Base-by-base conservation (phyloP, 768 basidiomycete species). In the Tephrocybe sp. region DNA sequence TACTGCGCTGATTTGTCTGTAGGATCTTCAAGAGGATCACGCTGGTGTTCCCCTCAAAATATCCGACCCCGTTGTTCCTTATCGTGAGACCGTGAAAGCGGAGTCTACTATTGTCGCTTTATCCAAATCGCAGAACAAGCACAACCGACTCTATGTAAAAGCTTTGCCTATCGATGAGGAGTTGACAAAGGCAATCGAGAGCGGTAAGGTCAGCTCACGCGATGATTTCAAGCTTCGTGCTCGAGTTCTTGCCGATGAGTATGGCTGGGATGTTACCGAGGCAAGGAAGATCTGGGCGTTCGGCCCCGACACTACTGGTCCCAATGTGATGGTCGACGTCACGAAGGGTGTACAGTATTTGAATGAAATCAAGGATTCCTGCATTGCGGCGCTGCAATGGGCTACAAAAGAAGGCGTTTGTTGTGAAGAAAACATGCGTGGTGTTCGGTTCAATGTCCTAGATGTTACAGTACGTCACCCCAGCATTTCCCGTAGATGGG, bases 281-380 rank as follows among this genome's bases (percentile, higher is more conserved):
- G 97, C 97, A 60, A 82, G 97, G 66, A 98, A 97, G 82, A 98
- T 99, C 67, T 99, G 97, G 97, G 92, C 91, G 73, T 99, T 99
- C 80, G 97, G 96, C 61, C 97, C 97, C 55, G 97, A 99, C 58
- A 97, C 92, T 44, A 93, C 91, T 58, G 97, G 97, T 37, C 86
- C 97, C 49, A 99, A 99, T 76, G 71, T 99, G 71, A 74, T 99
- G 70, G 92, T 97, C 63, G 97, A 99, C 74, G 91, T 89, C 60
- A 98, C 97, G 62, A 99, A 98, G 83, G 97, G 93, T 77, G 93
- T 97, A 51, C 97, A 99, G 67, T 98, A 97, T 77, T 77, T 99
- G 55, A 96, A 93, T 69, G 97, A 99, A 83, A 99, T 99, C 80
- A 98, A 99, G 80, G 97, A 99, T 71, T 98, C 97, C 58, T 97